Base-by-base conservation (phyloP, 1,139 yeast species). In the Candida frijolesensis region DNA sequence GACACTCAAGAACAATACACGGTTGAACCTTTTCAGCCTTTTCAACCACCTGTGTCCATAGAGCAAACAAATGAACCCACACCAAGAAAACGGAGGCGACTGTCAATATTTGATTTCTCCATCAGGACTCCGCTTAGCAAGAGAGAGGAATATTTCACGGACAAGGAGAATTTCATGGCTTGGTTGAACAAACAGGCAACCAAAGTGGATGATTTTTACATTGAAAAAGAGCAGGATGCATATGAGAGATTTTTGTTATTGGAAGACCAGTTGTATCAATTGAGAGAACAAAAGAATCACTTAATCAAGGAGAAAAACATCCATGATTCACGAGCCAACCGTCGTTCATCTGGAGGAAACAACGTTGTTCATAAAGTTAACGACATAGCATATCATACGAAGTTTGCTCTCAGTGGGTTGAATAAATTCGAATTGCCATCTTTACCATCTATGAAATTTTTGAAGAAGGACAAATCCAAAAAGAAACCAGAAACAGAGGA, bases 211-310 rank as follows among this genome's bases (percentile, higher is more conserved):
- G 51, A 42, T 0, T 89, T 89, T 61, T 89, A 79, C 63, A 69
- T 64, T 43, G 82, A 78, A 42, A 83, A 78, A 58, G 95, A 88
- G 60, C 73, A 74, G 32, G 86, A 83, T 40, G 83, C 80, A 0
- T 76, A 83, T 44, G 82, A 82, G 51, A 71, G 92, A 53, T 85
- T 80, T 57, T 67, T 83, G 14, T 63, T 85, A 9, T 63, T 89
- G 19, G 88, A 87, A 58, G 88, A 83, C 56, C 96, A 89, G 63
- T 64, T 89, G 44, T 78, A 78, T 54, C 85, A 83, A 54, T 63
- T 89, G 52, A 73, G 82, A 49, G 84, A 82, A 44, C 92, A 87
- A 57, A 76, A 74, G 49, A 46, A 53, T 1, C 53, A 54, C 14
- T 45, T 60, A 11, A 44, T 62, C 44, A 51, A 53, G 48, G 53